Base-by-base conservation (phyloP, 805 yeast genomes). In the Starmerella vaccinii region DNA sequence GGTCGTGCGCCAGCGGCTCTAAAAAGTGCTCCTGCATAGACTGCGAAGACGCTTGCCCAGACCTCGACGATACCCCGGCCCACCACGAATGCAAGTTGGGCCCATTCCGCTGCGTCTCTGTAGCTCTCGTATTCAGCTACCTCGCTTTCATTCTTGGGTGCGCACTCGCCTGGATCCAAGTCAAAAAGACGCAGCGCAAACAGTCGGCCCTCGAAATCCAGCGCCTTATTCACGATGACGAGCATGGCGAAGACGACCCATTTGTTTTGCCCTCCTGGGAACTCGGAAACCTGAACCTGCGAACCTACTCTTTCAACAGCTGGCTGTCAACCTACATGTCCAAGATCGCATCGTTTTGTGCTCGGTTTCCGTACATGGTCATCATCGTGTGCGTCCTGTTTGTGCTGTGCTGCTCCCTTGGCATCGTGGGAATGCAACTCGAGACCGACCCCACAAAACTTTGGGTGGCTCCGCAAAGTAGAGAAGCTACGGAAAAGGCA, bases 401-500 rank as follows among this genome's bases (percentile, higher is more conserved):
- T 0, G 67, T 78, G 2, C 54, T 72, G 1, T 48, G 76, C 0
- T 58, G 82, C 15, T 73, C 84, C 1, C 62, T 74, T 0, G 86
- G 84, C 7, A 66, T 78, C 42, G 58, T 65, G 5, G 65, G 69
- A 47, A 71, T 81, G 60, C 65, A 77, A 41, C 70, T 89, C 24
- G 97, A 89, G 62, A 78, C 78, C 2, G 72, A 84, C 57, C 97
- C 98, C 0, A 76, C 84, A 3, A 78, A 81, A 54, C 69, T 90
- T 27, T 90, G 98, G 98, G 97, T 92, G 0, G 82, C 92, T 57
- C 80, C 89, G 2, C 61, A 69, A 19, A 83, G 92, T 9, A 78
- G 76, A 3, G 87, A 88, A 12, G 81, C 73, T 49, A 68, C 75
- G 38, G 82, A 90, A 59, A 80, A 81, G 59, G 68, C 72, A 49